phyloP scores from a whole-genome alignment of 805 yeast species.

The Wickerhamiella occidentalis region DNA sequence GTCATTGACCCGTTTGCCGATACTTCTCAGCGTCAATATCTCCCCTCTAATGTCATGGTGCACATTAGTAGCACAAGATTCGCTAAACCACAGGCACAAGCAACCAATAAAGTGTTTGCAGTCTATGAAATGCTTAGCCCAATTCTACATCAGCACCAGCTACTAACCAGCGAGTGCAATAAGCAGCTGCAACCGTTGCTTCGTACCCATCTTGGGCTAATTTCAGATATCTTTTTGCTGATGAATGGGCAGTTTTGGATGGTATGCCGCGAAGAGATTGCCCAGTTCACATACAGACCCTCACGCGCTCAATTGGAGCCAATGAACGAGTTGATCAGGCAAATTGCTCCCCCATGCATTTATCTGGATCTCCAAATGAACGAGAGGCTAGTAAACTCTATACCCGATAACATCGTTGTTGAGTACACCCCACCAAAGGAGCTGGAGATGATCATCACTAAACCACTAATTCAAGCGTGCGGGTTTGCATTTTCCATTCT shows the following conservation, averaged over 20 bases:
- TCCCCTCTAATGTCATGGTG: too few relatives aligned
- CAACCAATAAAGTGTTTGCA: not conserved
- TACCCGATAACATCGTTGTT: not conserved
- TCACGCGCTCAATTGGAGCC: not conserved
- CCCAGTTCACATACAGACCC: not conserved
- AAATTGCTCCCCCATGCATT: not conserved
- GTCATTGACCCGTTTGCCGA: constrained; percentile 6
- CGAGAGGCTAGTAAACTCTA: not conserved
- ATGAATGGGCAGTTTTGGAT: constrained; percentile 9
- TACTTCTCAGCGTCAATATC: not conserved
- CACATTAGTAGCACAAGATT: not conserved
- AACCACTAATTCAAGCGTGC: not conserved
- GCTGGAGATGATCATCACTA: not conserved
- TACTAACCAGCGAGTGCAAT: not conserved
- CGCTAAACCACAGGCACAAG: not conserved
- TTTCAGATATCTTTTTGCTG: not conserved
- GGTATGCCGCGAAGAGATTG: not conserved
- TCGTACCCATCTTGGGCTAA: not conserved
- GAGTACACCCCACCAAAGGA: constrained; percentile 2
- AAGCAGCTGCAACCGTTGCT: not conserved
- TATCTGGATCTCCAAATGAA: constrained; percentile 1
- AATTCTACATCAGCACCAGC: not conserved
- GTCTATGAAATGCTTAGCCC: not conserved
- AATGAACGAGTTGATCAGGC: not conserved
- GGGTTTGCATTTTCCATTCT: not conserved